Percentiles rank a stretch among this genome's conserved stretches.
Conservation (phyloP, 2,329 filamentous ascomycete species). For the Colletotrichum lupini region DNA sequence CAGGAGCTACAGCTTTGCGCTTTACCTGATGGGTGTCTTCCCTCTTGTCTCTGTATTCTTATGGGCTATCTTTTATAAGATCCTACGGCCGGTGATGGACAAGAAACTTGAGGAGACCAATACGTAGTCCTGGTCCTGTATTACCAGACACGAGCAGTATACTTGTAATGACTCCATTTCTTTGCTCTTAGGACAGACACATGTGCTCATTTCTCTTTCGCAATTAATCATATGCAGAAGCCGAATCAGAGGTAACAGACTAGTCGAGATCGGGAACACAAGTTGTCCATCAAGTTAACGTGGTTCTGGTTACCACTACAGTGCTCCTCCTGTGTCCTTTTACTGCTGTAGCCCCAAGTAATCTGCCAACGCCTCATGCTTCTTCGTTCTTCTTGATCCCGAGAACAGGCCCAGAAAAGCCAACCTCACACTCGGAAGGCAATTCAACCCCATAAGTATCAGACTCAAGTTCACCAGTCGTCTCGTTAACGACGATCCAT, state of each 20-base stretch:
- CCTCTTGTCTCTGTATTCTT: constrained; percentile 19
- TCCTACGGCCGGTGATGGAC: constrained; percentile 20
- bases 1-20: constrained; percentile 24
- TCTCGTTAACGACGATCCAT: constrained; percentile 43
- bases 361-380: neutral
- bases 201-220: no score
- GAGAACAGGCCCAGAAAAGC: constrained; percentile 42
- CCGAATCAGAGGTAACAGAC: no score
- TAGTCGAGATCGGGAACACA: neutral
- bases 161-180: neutral
- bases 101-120: neutral
- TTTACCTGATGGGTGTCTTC: constrained; percentile 22
- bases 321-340: neutral
- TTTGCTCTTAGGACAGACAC: no score
- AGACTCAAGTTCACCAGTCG: constrained; percentile 40
- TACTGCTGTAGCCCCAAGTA: neutral
- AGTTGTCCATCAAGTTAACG: neutral
- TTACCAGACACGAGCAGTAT: neutral
- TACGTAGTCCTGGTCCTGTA: neutral
- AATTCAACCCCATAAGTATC: constrained; percentile 46
- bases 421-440: constrained; percentile 42
- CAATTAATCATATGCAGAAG: no score
- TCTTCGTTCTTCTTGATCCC: constrained; percentile 29
- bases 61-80: constrained; percentile 14
- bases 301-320: neutral